These are phyloP conservation scores for Geotrichum reessii DNA, from an alignment of 1,139 yeast species.

Conservation along the genomic window DNA sequence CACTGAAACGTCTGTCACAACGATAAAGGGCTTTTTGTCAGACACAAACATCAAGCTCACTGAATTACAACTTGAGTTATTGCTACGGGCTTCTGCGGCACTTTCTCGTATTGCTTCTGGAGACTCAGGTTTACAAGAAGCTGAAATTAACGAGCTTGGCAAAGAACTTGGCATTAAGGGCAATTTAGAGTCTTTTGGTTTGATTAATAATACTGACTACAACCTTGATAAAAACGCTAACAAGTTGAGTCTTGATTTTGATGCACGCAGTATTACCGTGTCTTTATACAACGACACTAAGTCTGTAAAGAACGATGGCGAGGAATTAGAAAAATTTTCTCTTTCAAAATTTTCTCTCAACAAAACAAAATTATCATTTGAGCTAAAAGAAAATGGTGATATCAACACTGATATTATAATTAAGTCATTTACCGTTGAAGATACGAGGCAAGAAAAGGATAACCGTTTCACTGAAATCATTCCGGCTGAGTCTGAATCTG, in stretches of 20 bases:
- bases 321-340: constrained; percentile 37
- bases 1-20: constrained; percentile 46
- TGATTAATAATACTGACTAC: neutral
- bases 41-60: constrained; percentile 65
- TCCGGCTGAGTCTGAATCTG: constrained; percentile 56
- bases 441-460: constrained; percentile 55
- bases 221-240: constrained; percentile 19
- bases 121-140: constrained; percentile 44
- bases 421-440: constrained; percentile 70
- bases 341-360: constrained; percentile 63
- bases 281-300: constrained; percentile 58
- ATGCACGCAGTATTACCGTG: constrained; percentile 57
- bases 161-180: constrained; percentile 27
- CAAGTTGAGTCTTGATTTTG: constrained; percentile 45
- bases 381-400: constrained; percentile 50
- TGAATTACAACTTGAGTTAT: constrained; percentile 63
- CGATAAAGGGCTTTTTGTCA: constrained; percentile 55
- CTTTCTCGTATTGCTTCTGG: constrained; percentile 52
- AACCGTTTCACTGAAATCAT: constrained; percentile 75
- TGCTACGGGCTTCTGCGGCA: constrained; percentile 52
- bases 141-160: constrained; percentile 53
- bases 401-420: constrained; percentile 57
- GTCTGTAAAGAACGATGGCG: constrained; percentile 30
- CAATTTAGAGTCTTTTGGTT: constrained; percentile 12
- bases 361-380: constrained; percentile 48